phyloP scores from a whole-genome alignment of 768 basidiomycete genomes.

The Hemileccinum impolitum region DNA sequence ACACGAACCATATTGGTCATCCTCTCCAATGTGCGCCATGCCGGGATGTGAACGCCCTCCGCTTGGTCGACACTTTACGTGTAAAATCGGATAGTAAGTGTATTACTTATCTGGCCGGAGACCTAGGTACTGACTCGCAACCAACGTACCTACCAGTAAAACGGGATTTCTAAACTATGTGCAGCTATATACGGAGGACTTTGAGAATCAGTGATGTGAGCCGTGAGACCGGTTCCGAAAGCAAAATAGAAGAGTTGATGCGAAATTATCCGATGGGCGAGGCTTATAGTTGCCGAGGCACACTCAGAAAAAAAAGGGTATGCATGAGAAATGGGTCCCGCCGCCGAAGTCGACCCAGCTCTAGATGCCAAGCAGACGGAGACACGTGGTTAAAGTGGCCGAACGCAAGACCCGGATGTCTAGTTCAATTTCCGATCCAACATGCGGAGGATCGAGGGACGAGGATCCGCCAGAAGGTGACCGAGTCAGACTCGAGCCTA shows the following conservation, averaged over 20 bases:
- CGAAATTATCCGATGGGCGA: neutral
- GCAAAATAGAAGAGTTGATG: slow-evolving; percentile 5
- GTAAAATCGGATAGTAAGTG: slow-evolving; percentile 30
- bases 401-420: neutral
- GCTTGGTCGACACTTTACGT: slow-evolving; percentile 29
- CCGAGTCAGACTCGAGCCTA: slow-evolving; percentile 1
- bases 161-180: slow-evolving; percentile 38
- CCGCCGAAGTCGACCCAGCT: neutral
- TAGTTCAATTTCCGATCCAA: slow-evolving; percentile 8
- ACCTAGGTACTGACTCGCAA: neutral
- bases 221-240: neutral
- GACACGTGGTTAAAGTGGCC: neutral
- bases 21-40: slow-evolving; percentile 29
- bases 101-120: neutral
- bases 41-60: slow-evolving; percentile 15
- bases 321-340: neutral
- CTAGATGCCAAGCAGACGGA: neutral
- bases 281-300: neutral
- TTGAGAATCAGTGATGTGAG: slow-evolving; percentile 15
- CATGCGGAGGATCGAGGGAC: neutral
- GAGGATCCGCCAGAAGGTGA: slow-evolving; percentile 12
- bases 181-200: slow-evolving; percentile 37
- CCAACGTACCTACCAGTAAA: slow-evolving; percentile 19
- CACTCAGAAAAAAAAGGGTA: neutral
- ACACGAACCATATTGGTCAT: slow-evolving; percentile 39